Evolutionary conservation across 1,284 basidiomycete genomes (phyloP).

Genomic region (Chiua sp.): DNA sequence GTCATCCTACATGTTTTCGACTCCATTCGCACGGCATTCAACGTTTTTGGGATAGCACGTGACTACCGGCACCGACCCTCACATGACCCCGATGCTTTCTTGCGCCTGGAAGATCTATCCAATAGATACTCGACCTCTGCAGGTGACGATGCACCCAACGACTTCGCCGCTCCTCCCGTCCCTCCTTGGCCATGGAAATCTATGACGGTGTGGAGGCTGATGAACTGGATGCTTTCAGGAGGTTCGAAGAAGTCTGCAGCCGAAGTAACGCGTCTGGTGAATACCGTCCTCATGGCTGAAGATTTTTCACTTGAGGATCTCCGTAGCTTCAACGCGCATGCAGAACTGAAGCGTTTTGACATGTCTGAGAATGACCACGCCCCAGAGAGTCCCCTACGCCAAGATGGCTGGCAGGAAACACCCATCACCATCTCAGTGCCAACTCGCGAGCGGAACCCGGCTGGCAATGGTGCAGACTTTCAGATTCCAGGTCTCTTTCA

Average conservation of each 20-base stretch:
- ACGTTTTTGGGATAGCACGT: background rate
- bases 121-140: too few species aligned
- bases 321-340: background rate
- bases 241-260: background rate
- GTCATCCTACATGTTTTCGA: background rate
- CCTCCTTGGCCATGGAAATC: conserved; percentile 8
- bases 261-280: background rate
- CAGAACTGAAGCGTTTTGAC: background rate
- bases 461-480: background rate
- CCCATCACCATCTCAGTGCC: background rate
- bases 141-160: too few species aligned
- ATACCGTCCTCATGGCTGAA: background rate
- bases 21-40: background rate
- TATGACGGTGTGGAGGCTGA: background rate
- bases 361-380: background rate
- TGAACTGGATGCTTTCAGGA: conserved; percentile 8
- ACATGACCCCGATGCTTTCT: background rate
- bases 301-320: background rate
- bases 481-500: background rate
- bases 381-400: background rate
- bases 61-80: background rate
- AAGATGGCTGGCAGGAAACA: conserved; percentile 2
- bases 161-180: background rate
- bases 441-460: background rate
- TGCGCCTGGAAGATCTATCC: background rate